phyloP scores from a whole-genome alignment of 1,284 basidiomycete genomes.

The Earliella scabrosa region DNA sequence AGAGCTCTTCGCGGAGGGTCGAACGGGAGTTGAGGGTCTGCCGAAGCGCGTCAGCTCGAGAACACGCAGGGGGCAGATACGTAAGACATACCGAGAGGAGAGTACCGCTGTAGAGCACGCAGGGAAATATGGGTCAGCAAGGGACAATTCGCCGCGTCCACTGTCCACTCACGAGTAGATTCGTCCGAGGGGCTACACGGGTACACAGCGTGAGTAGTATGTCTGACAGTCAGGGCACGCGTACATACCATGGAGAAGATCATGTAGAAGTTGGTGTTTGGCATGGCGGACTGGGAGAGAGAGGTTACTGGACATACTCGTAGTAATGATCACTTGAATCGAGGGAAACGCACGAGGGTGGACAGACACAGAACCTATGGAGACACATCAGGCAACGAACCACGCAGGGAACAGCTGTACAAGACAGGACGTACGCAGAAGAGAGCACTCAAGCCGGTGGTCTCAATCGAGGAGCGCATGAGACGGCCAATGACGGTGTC shows the following conservation, averaged over 20 bases:
- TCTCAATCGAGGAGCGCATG: conserved; percentile 20
- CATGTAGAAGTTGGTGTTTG: conserved; percentile 8
- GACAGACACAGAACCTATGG: conserved; percentile 14
- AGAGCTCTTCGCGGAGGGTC: conserved; percentile 17
- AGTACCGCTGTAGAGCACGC: conserved; percentile 1
- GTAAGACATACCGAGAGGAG: conserved; percentile 9
- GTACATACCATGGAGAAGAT: conserved; percentile 19
- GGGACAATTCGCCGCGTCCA: neutral
- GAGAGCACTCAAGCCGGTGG: conserved; percentile 10
- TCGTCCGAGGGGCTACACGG: conserved; percentile 13
- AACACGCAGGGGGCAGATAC: no score
- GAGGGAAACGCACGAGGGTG: conserved; percentile 2
- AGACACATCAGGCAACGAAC: neutral
- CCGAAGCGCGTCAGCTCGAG: neutral
- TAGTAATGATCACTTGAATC: neutral
- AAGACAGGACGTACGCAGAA: conserved; percentile 10
- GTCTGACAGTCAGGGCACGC: neutral
- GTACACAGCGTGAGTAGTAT: neutral
- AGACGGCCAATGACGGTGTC: conserved; percentile 20
- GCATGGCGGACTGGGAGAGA: neutral
- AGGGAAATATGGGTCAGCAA: no score
- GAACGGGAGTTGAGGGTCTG: conserved; percentile 20
- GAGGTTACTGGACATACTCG: neutral
- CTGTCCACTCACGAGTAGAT: conserved; percentile 17
- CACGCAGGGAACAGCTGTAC: neutral